Conservation (phyloP, 2,329 filamentous ascomycete genomes). For the Claviceps sp. region DNA sequence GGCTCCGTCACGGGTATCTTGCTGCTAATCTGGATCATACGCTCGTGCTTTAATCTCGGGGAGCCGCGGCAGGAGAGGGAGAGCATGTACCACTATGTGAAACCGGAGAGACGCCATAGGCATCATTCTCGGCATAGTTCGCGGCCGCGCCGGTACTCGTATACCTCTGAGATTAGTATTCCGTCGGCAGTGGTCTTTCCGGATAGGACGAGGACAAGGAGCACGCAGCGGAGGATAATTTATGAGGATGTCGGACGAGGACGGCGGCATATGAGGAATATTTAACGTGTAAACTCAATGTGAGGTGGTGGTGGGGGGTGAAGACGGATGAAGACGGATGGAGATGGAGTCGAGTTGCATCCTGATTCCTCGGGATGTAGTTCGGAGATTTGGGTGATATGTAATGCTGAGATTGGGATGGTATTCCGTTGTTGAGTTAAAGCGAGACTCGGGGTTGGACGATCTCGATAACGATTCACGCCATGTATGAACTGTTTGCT, state of each 20-base stretch:
- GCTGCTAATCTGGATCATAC: constrained; percentile 32
- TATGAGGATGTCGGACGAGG: background rate
- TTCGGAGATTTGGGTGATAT: no score
- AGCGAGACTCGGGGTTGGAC: no score
- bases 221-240: background rate
- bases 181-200: background rate
- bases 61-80: constrained; percentile 21
- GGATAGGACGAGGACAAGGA: background rate
- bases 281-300: background rate
- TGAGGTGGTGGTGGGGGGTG: no score
- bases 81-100: constrained; percentile 19
- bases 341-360: no score
- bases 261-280: background rate
- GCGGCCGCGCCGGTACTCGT: background rate
- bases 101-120: constrained; percentile 9
- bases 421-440: no score
- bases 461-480: no score
- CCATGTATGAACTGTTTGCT: no score
- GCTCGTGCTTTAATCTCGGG: constrained; percentile 29
- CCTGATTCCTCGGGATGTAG: no score
- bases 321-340: no score
- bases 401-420: no score
- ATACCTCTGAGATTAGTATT: background rate
- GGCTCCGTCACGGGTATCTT: constrained; percentile 33
- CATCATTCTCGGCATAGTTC: constrained; percentile 14